phyloP scores from a whole-genome alignment of 129 eudicot genomes.

The Ambrosia artemisiifolia region DNA sequence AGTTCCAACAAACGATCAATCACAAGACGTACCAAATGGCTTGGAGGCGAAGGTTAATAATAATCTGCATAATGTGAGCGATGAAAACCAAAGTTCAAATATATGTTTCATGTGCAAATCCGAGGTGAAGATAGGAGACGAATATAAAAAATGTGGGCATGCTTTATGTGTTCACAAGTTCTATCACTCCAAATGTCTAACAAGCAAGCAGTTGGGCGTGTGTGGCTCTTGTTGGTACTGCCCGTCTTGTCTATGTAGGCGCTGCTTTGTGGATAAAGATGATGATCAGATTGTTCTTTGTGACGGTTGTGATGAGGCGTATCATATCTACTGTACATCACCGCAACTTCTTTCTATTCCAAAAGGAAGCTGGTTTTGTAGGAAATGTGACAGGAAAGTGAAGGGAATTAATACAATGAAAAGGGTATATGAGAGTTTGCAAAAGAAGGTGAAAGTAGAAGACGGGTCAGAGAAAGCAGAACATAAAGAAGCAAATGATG shows the following conservation, averaged over 20 bases:
- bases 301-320: constrained; percentile 88
- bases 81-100: constrained; percentile 21
- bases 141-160: constrained; percentile 56
- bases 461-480: constrained; percentile 6
- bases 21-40: constrained; percentile 39
- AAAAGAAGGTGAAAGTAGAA: constrained; percentile 32
- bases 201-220: constrained; percentile 49
- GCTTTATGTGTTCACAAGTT: constrained; percentile 53
- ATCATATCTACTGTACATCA: constrained; percentile 66
- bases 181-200: constrained; percentile 65
- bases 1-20: not conserved
- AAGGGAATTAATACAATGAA: constrained; percentile 52
- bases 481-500: constrained; percentile 9
- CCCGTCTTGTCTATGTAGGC: constrained; percentile 86
- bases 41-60: constrained; percentile 1
- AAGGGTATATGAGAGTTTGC: constrained; percentile 32
- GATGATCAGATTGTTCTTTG: constrained; percentile 81
- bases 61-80: constrained; percentile 6
- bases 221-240: constrained; percentile 80
- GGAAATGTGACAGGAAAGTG: constrained; percentile 51
- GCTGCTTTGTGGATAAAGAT: constrained; percentile 66
- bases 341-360: constrained; percentile 63
- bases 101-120: constrained; percentile 53
- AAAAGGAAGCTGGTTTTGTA: constrained; percentile 76
- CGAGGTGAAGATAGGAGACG: constrained; percentile 37